Conservation (phyloP, 768 basidiomycete species). For the Sporobolomyces roseus region DNA sequence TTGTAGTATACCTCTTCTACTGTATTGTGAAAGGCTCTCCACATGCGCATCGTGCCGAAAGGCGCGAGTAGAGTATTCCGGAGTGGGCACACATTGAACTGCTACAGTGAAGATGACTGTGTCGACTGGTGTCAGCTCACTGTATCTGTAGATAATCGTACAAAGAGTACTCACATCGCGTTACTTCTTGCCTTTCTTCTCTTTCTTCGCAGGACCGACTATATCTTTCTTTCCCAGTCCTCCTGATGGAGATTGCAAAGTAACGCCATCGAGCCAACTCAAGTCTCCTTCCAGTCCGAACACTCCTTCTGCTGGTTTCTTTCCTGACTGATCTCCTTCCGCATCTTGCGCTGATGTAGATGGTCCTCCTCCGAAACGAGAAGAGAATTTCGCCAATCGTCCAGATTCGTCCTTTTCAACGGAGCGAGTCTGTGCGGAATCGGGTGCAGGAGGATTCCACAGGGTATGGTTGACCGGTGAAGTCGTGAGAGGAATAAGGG, state of each 20-base stretch:
- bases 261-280: conserved; percentile 31
- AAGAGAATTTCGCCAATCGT: conserved; percentile 25
- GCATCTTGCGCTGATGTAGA: neutral
- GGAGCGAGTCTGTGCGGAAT: conserved; percentile 13
- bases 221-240: conserved; percentile 33
- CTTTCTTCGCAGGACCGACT: conserved; percentile 22
- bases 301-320: conserved; percentile 2
- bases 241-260: conserved; percentile 25
- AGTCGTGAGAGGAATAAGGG: conserved; percentile 35
- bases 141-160: neutral
- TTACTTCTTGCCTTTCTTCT: conserved; percentile 40
- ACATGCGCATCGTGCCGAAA: too few species aligned
- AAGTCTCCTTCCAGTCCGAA: conserved; percentile 36
- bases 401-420: conserved; percentile 39
- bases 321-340: neutral
- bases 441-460: conserved; percentile 40
- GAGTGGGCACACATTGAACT: too few species aligned
- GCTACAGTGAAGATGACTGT: too few species aligned
- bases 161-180: neutral
- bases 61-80: too few species aligned
- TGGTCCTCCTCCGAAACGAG: conserved; percentile 9
- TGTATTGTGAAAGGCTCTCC: too few species aligned
- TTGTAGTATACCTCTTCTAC: too few species aligned
- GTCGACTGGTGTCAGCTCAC: too few species aligned
- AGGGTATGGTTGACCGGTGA: conserved; percentile 38